Evolutionary conservation across 306 rosid genomes (phyloP).

Genomic region (Oxytropis ochrocephala): DNA sequence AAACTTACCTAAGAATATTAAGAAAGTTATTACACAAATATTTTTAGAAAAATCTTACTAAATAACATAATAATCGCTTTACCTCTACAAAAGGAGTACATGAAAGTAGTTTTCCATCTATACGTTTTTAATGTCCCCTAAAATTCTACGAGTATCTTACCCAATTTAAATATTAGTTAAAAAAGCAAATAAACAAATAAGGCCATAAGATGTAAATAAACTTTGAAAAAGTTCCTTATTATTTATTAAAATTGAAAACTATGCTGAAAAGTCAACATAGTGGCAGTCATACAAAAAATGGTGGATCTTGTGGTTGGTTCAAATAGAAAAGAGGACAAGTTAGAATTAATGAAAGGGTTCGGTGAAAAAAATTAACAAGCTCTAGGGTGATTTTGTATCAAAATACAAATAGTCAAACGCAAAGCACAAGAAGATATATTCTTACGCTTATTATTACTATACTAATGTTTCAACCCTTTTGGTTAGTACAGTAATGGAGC

Average conservation of each 20-base stretch:
- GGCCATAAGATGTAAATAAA: neutral
- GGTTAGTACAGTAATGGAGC: neutral
- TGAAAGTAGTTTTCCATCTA: neutral
- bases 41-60: neutral
- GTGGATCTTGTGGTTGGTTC: neutral
- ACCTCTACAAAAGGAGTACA: neutral
- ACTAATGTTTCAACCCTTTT: constrained; percentile 4
- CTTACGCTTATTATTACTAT: neutral
- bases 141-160: neutral
- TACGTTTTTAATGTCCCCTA: neutral
- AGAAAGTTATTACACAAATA: neutral
- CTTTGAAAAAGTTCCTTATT: neutral
- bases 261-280: neutral
- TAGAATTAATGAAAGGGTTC: neutral
- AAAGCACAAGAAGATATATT: neutral
- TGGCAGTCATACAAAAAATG: neutral
- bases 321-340: neutral
- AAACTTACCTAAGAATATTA: neutral
- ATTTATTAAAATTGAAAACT: neutral
- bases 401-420: neutral
- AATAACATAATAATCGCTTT: neutral
- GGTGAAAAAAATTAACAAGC: neutral
- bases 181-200: neutral
- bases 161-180: neutral
- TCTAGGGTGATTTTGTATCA: neutral